Percentiles rank a stretch among this genome's conserved stretches.
phyloP scores from a whole-genome alignment of 2,329 filamentous ascomycete species.

The Mycogone perniciosa region DNA sequence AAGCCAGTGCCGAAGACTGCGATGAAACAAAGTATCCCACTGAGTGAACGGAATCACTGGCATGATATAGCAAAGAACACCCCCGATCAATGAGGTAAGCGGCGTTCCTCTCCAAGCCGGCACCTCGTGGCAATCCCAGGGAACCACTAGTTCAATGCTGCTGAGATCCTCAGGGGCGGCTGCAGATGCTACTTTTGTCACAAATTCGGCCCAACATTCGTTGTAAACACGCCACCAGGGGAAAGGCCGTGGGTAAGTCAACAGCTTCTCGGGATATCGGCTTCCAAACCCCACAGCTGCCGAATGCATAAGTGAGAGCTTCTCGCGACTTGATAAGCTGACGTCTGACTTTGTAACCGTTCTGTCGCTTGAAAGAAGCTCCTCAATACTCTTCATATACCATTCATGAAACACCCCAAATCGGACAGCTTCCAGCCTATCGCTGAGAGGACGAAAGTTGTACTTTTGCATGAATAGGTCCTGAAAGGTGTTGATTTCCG shows the following conservation, averaged over 20 bases:
- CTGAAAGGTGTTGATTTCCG: slow-evolving; percentile 9
- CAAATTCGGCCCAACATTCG: slow-evolving; percentile 10
- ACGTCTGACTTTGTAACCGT: slow-evolving; percentile 9
- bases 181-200: not conserved
- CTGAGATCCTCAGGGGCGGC: slow-evolving; percentile 10
- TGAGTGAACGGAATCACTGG: not conserved
- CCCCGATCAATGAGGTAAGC: slow-evolving; percentile 20
- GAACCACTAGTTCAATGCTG: slow-evolving; percentile 15
- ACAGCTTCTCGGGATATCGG: slow-evolving; percentile 13
- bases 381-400: fast-evolving
- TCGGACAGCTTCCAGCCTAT: slow-evolving; percentile 21
- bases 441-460: slow-evolving; percentile 1
- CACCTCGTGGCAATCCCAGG: slow-evolving; percentile 19
- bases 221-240: not conserved
- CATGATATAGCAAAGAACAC: slow-evolving; percentile 20
- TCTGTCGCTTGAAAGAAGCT: slow-evolving; percentile 10
- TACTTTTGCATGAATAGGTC: slow-evolving; percentile 17
- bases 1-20: slow-evolving; percentile 16
- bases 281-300: slow-evolving; percentile 17
- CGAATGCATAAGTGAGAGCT: slow-evolving; percentile 21
- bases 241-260: slow-evolving; percentile 1
- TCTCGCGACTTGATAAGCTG: slow-evolving; percentile 8
- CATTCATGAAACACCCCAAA: slow-evolving; percentile 15
- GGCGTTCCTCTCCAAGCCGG: slow-evolving; percentile 21
- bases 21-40: slow-evolving; percentile 19